A percentile compares a stretch with the other conserved stretches of the same genome.
These are phyloP conservation scores for Handroanthus guayacan DNA, from an alignment of 257 asterid species.

Conservation along the genomic window DNA sequence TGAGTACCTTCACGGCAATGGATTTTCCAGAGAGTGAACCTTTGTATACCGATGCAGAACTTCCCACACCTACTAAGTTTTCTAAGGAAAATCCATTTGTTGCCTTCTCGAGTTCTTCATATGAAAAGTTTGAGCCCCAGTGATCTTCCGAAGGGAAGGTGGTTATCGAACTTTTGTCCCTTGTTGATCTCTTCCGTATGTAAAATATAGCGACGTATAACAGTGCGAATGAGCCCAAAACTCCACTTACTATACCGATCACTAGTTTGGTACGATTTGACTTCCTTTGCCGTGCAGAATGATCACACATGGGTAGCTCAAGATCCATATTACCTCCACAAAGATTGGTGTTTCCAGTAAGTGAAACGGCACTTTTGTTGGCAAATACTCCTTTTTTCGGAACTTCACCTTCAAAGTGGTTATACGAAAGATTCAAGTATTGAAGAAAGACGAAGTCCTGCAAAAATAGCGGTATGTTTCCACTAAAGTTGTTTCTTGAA, in stretches of 20 bases:
- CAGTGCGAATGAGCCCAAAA: conserved; percentile 1
- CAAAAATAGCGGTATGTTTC: conserved; percentile 28
- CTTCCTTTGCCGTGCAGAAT: background rate
- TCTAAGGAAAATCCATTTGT: conserved; percentile 31
- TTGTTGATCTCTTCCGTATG: conserved; percentile 14
- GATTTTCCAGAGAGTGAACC: background rate
- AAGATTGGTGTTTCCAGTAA: conserved; percentile 39
- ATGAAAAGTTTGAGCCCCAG: conserved; percentile 37
- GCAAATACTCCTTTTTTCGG: conserved; percentile 47
- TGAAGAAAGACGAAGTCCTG: conserved; percentile 39
- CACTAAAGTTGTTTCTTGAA: conserved; percentile 30
- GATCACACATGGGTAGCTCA: conserved; percentile 35
- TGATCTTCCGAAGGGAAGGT: conserved; percentile 21
- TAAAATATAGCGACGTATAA: conserved; percentile 22
- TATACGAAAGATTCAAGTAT: conserved; percentile 49
- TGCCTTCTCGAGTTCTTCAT: conserved; percentile 35
- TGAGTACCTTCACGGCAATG: conserved; percentile 39
- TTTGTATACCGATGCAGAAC: conserved; percentile 31
- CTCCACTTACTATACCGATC: conserved; percentile 21
- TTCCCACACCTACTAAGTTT: conserved; percentile 28
- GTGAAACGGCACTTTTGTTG: conserved; percentile 38
- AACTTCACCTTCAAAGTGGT: conserved; percentile 48
- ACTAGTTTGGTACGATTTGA: conserved; percentile 23
- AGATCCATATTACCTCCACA: conserved; percentile 50
- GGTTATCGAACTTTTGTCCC: background rate